Conservation (phyloP, 805 yeast species). For the Yarrowia deformans region DNA sequence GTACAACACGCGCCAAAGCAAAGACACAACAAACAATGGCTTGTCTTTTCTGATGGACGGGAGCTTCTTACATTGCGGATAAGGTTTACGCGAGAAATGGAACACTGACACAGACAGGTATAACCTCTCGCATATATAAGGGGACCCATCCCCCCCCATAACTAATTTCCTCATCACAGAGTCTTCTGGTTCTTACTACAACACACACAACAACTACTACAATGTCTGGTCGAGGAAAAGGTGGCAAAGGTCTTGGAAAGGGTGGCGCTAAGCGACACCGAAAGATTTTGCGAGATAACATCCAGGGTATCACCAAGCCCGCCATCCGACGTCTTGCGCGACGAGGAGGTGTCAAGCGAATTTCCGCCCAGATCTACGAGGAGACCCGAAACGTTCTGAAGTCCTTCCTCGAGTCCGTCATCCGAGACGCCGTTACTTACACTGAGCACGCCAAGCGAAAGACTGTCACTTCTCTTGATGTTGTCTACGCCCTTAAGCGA, state of each 20-base stretch:
- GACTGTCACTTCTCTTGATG: conserved; percentile 98
- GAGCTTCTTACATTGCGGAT: too few species aligned
- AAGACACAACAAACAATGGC: not conserved
- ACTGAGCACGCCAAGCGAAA: conserved; percentile 99
- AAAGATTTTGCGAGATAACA: conserved; percentile 98
- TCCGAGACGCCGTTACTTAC: conserved; percentile 98
- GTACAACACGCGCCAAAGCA: not conserved
- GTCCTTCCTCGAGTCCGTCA: conserved; percentile 94
- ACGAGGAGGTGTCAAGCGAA: conserved; percentile 99
- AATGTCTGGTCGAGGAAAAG: conserved; percentile 99
- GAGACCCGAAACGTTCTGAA: conserved; percentile 97
- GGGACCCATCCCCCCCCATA: conserved; percentile 1
- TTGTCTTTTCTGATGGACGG: too few species aligned
- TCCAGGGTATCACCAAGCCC: conserved; percentile 99
- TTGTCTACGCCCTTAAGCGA: conserved; percentile 98
- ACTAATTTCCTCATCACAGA: conserved; percentile 11
- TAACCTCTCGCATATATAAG: not conserved
- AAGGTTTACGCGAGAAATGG: conserved; percentile 14
- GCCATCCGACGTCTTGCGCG: conserved; percentile 99
- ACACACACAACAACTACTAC: conserved; percentile 45
- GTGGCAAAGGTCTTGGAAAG: conserved; percentile 99
- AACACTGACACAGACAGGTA: too few species aligned
- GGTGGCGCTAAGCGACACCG: conserved; percentile 99
- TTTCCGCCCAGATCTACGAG: conserved; percentile 96
- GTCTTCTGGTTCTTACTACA: conserved; percentile 26